phyloP scores from a whole-genome alignment of 2,329 filamentous ascomycete species.

The Tricladium varicosporioides region DNA sequence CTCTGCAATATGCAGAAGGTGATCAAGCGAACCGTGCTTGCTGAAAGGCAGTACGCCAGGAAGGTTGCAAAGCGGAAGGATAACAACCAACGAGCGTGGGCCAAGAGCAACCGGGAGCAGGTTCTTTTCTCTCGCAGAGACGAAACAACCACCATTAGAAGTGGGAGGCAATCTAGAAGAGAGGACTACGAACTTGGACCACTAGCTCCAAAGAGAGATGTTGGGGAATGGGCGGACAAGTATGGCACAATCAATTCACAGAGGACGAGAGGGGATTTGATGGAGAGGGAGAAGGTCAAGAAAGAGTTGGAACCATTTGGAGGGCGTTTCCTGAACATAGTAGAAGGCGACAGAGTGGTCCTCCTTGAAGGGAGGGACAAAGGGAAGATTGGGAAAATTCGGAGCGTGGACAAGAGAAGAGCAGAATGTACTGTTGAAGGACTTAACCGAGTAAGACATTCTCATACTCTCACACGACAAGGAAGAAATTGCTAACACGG shows the following conservation, averaged over 20 bases:
- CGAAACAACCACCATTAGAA: constrained; percentile 38
- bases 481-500: constrained; percentile 7
- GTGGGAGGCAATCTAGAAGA: constrained; percentile 55
- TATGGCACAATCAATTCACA: constrained; percentile 55
- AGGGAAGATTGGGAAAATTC: constrained; percentile 79
- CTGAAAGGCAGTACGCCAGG: constrained; percentile 60
- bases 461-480: not conserved
- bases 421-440: constrained; percentile 62
- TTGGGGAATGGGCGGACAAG: constrained; percentile 53
- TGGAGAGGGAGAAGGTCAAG: constrained; percentile 16
- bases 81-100: constrained; percentile 29
- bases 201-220: constrained; percentile 73
- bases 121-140: constrained; percentile 25
- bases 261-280: constrained; percentile 30
- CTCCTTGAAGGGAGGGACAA: constrained; percentile 74
- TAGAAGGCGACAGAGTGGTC: constrained; percentile 74
- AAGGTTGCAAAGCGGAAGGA: constrained; percentile 39
- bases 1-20: constrained; percentile 64
- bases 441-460: constrained; percentile 58
- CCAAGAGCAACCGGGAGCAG: constrained; percentile 22
- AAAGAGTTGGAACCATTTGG: constrained; percentile 34
- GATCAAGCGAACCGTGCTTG: constrained; percentile 62
- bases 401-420: constrained; percentile 49
- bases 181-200: constrained; percentile 80
- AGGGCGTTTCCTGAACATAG: constrained; percentile 58